Conservation (phyloP, 148 eudicot species). For the Rhododendron molle region DNA sequence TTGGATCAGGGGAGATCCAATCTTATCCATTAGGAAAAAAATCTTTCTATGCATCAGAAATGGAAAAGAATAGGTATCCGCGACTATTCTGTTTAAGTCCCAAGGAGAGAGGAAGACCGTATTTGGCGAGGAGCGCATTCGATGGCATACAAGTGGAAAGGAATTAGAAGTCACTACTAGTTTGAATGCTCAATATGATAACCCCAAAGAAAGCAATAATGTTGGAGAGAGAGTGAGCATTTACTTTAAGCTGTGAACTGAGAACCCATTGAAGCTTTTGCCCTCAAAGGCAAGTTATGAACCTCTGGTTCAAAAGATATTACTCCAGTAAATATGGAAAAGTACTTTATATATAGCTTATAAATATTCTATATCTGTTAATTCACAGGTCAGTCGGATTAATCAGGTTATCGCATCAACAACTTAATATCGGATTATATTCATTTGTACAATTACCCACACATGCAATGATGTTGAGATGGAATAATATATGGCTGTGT, state of each 20-base stretch:
- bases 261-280: background rate
- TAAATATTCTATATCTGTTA: background rate
- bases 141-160: background rate
- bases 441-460: background rate
- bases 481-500: no score
- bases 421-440: background rate
- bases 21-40: background rate
- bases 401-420: background rate
- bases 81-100: background rate
- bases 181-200: no score
- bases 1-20: background rate
- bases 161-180: background rate
- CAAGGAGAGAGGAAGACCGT: background rate
- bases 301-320: no score
- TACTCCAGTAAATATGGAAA: no score
- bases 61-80: background rate
- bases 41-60: background rate
- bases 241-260: background rate
- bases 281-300: background rate
- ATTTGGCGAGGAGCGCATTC: background rate
- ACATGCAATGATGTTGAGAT: conserved; percentile 2
- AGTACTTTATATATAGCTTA: background rate
- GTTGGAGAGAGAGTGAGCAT: background rate
- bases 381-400: background rate
- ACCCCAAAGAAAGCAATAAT: no score